Evolutionary conservation across 2,329 filamentous ascomycete species (phyloP), one percentile per base, ranked within the genome.

Genomic region (Cladosporium sp.): DNA sequence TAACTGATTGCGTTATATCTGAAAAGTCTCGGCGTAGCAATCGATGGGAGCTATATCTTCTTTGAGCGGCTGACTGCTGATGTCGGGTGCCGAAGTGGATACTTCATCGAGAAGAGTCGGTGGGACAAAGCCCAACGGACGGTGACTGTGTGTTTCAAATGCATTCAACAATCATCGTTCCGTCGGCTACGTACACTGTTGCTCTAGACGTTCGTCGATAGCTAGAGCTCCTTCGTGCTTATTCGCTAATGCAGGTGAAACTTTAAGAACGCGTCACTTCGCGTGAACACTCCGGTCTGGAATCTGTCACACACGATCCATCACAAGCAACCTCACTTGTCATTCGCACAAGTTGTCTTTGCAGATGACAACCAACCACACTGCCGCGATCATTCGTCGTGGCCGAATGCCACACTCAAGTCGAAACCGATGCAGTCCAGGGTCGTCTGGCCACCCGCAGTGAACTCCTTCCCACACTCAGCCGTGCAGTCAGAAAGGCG

Each of bases 81-180:
- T 28, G 45, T 48, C 45, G 28, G 45, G 24, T 48, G 45, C 45
- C 45, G 25, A 48, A 48, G 42, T 45, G 42, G 42, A n/a, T 22
- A 45, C 42, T 13, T n/a, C 15, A 45, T 28, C 15, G 24, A 24
- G 24, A 28, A 13, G 20, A 25, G 17, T 17, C 22, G 24, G 24
- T 45, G 24, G 25, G 7, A 45, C 42, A 20, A 45, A 10, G 42
- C 24, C 42, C 22, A 45, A 45, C 42, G 42, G 25, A n/a, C n/a
- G 28, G 24, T 45, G 42, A 32, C 28, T 45, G 24, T 45, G 42
- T 19, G 42, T 45, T 45, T 45, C 7, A 20, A 17, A 45, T 28
- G n/a, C 20, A 24, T 45, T 45, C 42, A 28, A 10, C 42, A 17
- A n/a, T 25, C 12, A 28, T 45, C 24, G 12, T 32, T 32, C 28